These are phyloP conservation scores for Phoenix dactylifera DNA, from an alignment of 176 grass and related monocot species.

Conservation along the genomic window DNA sequence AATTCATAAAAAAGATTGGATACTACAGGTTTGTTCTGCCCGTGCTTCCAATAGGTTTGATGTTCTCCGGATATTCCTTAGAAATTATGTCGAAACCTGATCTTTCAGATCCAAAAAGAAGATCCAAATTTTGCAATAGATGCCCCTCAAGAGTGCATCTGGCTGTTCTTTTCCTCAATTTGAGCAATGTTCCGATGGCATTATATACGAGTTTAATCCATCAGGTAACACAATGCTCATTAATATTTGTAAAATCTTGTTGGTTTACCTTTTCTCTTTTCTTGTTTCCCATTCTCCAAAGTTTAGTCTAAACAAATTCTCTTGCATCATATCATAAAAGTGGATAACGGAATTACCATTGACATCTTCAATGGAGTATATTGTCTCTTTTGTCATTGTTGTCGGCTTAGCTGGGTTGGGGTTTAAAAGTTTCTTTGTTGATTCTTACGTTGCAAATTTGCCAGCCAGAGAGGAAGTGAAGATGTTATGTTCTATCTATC, in stretches of 20 bases:
- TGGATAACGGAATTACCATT: neutral
- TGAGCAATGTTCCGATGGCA: constrained; percentile 83
- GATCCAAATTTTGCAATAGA: constrained; percentile 9
- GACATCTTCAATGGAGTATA: neutral
- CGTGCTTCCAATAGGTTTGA: constrained; percentile 75
- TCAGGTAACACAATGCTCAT: constrained; percentile 44
- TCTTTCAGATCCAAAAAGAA: constrained; percentile 18
- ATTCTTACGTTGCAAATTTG: constrained; percentile 26
- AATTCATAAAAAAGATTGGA: neutral
- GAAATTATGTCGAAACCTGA: constrained; percentile 30
- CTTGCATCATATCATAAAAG: too few species aligned
- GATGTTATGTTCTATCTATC: constrained; percentile 79
- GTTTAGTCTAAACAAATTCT: too few species aligned
- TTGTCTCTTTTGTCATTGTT: constrained; percentile 2
- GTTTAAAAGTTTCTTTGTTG: neutral
- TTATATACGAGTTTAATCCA: constrained; percentile 77
- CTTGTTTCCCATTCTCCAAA: too few species aligned
- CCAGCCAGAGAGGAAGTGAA: constrained; percentile 83
- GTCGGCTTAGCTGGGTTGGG: neutral
- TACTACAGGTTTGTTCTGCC: constrained; percentile 85
- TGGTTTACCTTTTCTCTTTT: neutral
- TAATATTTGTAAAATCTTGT: neutral
- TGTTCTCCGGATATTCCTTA: constrained; percentile 80
- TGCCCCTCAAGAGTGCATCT: constrained; percentile 35
- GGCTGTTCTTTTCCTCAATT: constrained; percentile 48